These are phyloP conservation scores for Penicillium pulvis DNA, from an alignment of 495 filamentous ascomycete genomes.

Conservation along the genomic window DNA sequence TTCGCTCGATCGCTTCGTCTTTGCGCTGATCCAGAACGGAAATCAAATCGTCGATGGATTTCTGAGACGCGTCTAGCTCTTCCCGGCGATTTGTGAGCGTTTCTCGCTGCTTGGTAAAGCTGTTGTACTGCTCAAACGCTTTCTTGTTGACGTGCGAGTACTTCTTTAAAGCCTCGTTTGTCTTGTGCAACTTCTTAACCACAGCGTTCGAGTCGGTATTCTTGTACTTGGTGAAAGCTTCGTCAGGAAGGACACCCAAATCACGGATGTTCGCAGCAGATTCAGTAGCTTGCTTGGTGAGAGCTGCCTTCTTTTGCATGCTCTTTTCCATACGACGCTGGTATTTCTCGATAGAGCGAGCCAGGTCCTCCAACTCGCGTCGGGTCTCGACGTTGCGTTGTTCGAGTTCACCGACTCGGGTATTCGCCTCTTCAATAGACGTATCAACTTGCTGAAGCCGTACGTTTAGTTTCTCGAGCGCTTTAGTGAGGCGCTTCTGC, in stretches of 20 bases:
- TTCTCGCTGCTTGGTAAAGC: constrained; percentile 89
- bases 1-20: constrained; percentile 90
- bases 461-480: constrained; percentile 60
- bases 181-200: constrained; percentile 84
- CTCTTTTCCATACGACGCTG: constrained; percentile 92
- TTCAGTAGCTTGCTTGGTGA: constrained; percentile 74
- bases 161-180: constrained; percentile 92
- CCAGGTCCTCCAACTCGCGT: constrained; percentile 70
- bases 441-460: constrained; percentile 73
- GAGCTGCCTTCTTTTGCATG: constrained; percentile 78
- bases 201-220: constrained; percentile 76
- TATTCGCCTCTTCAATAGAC: constrained; percentile 65
- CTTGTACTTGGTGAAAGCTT: constrained; percentile 89
- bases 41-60: constrained; percentile 88
- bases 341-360: constrained; percentile 78
- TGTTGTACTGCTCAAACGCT: constrained; percentile 97
- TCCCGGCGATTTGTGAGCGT: constrained; percentile 75
- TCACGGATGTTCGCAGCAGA: constrained; percentile 87
- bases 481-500: constrained; percentile 71
- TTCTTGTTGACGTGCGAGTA: constrained; percentile 99
- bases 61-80: constrained; percentile 81
- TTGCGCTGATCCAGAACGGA: constrained; percentile 88
- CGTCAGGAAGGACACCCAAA: constrained; percentile 89
- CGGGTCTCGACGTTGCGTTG: constrained; percentile 67
- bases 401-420: constrained; percentile 60